Evolutionary conservation across 768 basidiomycete species (phyloP).

Genomic region (Leccinellum rugosiceps): DNA sequence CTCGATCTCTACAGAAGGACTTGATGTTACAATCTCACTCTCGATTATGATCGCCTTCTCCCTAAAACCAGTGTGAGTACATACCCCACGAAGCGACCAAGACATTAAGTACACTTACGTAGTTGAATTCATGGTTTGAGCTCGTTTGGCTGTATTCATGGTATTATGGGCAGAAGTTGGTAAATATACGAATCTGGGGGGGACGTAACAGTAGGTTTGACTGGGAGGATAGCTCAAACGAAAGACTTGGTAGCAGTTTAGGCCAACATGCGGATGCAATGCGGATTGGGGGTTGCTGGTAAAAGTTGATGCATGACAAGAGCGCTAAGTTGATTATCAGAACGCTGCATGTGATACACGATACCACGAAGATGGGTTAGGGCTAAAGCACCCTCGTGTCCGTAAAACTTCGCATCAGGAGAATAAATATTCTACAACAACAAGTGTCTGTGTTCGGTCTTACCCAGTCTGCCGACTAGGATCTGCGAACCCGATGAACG

Average conservation of each 20-base stretch:
- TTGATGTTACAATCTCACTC: not conserved
- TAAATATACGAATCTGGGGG: not conserved
- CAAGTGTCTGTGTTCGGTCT: slow-evolving; percentile 1
- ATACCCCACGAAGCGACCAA: not conserved
- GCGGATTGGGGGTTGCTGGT: not conserved
- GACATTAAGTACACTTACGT: not conserved
- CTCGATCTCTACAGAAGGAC: not conserved
- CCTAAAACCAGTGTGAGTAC: not conserved
- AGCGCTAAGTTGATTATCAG: not conserved
- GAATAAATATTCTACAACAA: slow-evolving; percentile 1
- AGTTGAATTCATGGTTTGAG: not conserved
- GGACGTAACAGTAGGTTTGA: not conserved
- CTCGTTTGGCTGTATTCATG: not conserved
- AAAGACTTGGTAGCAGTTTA: not conserved
- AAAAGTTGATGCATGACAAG: not conserved
- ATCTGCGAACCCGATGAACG: too few relatives aligned
- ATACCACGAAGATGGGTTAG: not conserved
- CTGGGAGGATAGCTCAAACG: not conserved
- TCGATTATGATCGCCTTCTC: slow-evolving; percentile 1
- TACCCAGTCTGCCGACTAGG: too few relatives aligned
- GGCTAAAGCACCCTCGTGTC: not conserved
- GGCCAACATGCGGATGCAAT: not conserved
- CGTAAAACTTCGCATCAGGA: slow-evolving; percentile 7
- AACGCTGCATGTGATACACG: not conserved
- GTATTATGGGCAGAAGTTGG: not conserved